These are phyloP conservation scores for Cryptomeria japonica DNA, from an alignment of 75 land plant genomes.

Conservation along the genomic window DNA sequence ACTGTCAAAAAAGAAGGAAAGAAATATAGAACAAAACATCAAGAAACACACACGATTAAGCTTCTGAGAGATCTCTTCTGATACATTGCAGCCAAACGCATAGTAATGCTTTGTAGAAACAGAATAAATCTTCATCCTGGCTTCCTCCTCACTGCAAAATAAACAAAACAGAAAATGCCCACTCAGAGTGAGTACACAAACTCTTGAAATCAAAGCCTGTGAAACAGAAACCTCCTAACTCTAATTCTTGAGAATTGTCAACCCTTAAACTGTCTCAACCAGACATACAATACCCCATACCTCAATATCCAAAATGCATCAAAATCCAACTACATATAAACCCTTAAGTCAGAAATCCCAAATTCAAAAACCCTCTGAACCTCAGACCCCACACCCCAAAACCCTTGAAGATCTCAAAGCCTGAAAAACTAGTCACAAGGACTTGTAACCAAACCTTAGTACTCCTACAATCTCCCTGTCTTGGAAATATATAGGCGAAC, in stretches of 20 bases:
- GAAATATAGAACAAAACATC: neutral
- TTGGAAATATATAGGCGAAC: too few species aligned
- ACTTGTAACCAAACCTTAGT: too few species aligned
- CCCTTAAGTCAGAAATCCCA: neutral
- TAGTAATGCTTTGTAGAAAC: constrained; percentile 19
- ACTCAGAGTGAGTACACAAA: neutral
- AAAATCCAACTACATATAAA: neutral
- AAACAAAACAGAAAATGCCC: neutral
- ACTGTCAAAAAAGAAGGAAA: neutral
- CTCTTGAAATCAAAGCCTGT: neutral
- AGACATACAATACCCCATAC: neutral
- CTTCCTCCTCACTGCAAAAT: constrained; percentile 18
- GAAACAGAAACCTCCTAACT: neutral
- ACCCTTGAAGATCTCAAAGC: too few species aligned
- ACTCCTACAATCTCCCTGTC: too few species aligned
- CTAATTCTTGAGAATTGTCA: neutral
- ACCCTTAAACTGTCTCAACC: neutral
- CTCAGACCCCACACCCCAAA: neutral
- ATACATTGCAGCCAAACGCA: constrained; percentile 16
- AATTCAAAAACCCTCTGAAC: neutral
- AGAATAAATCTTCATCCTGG: constrained; percentile 17
- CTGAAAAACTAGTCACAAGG: too few species aligned
- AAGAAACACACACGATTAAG: constrained; percentile 5
- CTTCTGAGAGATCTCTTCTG: constrained; percentile 13
- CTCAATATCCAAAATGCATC: neutral